Evolutionary conservation across 2,329 filamentous ascomycete genomes (phyloP).

Genomic region (Trichophyton equinum): DNA sequence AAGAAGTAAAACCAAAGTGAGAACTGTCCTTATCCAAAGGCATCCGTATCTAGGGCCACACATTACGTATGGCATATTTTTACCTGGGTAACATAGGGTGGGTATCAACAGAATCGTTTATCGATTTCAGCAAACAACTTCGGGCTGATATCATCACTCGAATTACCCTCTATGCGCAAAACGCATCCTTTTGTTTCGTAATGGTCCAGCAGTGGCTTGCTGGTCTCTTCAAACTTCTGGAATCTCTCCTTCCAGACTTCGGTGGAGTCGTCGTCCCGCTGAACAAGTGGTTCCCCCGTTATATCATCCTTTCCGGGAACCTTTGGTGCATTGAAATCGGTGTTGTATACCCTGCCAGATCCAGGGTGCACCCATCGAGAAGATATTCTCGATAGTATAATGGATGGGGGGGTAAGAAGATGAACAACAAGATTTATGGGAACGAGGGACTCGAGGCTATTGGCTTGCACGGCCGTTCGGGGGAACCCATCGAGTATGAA

Average conservation of each 20-base stretch:
- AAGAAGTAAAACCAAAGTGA: background rate
- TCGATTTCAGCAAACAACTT: conserved; percentile 74
- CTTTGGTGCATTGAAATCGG: conserved; percentile 75
- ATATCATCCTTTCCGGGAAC: conserved; percentile 73
- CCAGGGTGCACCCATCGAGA: conserved; percentile 89
- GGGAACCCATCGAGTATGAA: conserved; percentile 97
- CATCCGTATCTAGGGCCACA: background rate
- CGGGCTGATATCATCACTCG: conserved; percentile 91
- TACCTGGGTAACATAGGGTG: background rate
- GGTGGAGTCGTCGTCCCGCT: conserved; percentile 74
- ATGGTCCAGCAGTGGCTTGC: conserved; percentile 71
- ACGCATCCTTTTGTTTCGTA: conserved; percentile 75
- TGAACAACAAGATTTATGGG: conserved; percentile 93
- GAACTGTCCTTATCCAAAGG: background rate
- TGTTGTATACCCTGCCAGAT: conserved; percentile 90
- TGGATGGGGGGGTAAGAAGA: conserved; percentile 68
- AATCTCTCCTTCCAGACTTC: conserved; percentile 73
- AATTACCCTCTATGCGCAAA: conserved; percentile 76
- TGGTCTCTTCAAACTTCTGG: conserved; percentile 76
- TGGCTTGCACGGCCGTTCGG: conserved; percentile 69
- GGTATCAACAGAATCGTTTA: conserved; percentile 49
- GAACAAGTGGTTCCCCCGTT: conserved; percentile 73
- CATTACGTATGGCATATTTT: background rate
- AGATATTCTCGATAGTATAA: conserved; percentile 80
- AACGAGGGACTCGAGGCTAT: conserved; percentile 62